phyloP scores from a whole-genome alignment of 164 flowering plant genomes.

The Euptelea pleiosperma region DNA sequence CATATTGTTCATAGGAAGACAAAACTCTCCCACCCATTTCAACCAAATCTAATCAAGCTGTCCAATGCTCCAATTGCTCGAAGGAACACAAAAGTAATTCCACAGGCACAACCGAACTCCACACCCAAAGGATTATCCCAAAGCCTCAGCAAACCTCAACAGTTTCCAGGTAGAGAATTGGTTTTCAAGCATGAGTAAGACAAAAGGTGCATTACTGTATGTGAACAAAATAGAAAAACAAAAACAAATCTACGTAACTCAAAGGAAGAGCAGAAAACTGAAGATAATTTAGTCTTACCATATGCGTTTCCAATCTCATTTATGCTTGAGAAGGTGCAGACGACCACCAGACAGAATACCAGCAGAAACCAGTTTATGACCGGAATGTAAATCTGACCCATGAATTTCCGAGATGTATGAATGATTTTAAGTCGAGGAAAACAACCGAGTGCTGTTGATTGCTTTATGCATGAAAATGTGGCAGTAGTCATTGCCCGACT shows the following conservation, averaged over 20 bases:
- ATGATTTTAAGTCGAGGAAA: conserved; percentile 98
- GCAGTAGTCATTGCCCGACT: conserved; percentile 98
- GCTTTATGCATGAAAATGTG: conserved; percentile 93
- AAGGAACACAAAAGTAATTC: too few relatives aligned
- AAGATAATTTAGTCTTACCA: conserved; percentile 20
- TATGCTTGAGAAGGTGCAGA: conserved; percentile 68
- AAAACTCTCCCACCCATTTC: too few relatives aligned
- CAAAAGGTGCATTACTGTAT: too few relatives aligned
- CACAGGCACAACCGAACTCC: too few relatives aligned
- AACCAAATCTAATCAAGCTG: too few relatives aligned
- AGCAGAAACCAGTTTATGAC: conserved; percentile 95
- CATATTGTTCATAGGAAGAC: too few relatives aligned
- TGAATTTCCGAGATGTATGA: conserved; percentile 93
- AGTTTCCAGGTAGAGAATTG: too few relatives aligned
- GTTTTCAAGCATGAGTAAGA: too few relatives aligned
- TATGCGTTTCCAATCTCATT: conserved; percentile 92
- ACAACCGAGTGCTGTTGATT: conserved; percentile 94
- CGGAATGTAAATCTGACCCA: conserved; percentile 98
- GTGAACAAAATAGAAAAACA: too few relatives aligned
- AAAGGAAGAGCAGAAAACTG: neutral
- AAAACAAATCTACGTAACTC: neutral
- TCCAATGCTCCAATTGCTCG: too few relatives aligned
- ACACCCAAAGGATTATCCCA: too few relatives aligned
- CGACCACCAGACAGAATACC: conserved; percentile 62
- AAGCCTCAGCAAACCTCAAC: too few relatives aligned